Evolutionary conservation across 176 grass and related monocot species (phyloP).

Genomic region (Cenchrus fungigraminus): DNA sequence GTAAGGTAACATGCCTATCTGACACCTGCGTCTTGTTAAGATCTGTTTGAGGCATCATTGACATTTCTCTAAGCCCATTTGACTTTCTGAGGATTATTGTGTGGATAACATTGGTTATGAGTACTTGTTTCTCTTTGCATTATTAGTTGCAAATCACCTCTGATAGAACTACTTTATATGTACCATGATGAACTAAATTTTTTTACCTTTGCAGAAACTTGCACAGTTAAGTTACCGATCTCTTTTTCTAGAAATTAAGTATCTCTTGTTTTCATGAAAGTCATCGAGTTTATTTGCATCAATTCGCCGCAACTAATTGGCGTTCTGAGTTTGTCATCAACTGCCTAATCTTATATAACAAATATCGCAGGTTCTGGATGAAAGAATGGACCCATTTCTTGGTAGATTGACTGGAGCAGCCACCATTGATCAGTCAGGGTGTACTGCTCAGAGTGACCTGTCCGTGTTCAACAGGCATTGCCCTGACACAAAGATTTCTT

Average conservation of each 20-base stretch:
- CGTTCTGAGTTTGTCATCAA: neutral
- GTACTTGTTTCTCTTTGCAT: neutral
- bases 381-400: slow-evolving; percentile 42
- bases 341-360: neutral
- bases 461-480: slow-evolving; percentile 9
- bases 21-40: neutral
- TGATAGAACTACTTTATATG: neutral
- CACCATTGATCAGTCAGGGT: slow-evolving; percentile 5
- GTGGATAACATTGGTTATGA: neutral
- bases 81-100: neutral
- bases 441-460: slow-evolving; percentile 26
- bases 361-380: slow-evolving; percentile 49
- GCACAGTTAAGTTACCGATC: slow-evolving; percentile 7
- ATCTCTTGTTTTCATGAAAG: neutral
- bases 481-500: neutral
- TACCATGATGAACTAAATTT: neutral
- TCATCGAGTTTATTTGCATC: neutral
- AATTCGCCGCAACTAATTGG: neutral
- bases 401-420: slow-evolving; percentile 20
- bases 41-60: neutral
- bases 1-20: neutral
- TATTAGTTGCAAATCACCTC: neutral
- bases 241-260: neutral
- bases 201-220: neutral
- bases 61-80: neutral